These are phyloP conservation scores for Furcasterigmium furcatum DNA, from an alignment of 2,329 filamentous ascomycete genomes.

Conservation along the genomic window DNA sequence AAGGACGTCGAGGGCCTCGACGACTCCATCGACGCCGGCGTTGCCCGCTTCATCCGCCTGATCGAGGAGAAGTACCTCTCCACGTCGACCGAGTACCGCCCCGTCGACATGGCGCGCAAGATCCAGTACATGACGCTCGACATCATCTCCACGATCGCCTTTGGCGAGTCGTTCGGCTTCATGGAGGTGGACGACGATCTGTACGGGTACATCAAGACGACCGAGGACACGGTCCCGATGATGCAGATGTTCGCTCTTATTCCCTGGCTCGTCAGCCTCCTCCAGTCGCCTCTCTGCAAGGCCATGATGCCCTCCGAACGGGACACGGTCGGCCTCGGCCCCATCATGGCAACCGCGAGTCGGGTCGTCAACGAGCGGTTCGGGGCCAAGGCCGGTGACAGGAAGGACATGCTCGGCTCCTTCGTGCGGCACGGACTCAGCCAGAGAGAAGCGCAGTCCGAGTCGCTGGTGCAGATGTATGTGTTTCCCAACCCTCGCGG, in stretches of 20 bases:
- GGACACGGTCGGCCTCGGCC: conserved; percentile 32
- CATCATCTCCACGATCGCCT: conserved; percentile 47
- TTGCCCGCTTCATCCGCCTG: conserved; percentile 39
- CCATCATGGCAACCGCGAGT: conserved; percentile 42
- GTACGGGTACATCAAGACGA: conserved; percentile 41
- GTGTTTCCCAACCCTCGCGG: neutral
- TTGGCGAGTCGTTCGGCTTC: conserved; percentile 44
- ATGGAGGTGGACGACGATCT: conserved; percentile 40
- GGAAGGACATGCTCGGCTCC: conserved; percentile 49
- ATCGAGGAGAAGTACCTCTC: conserved; percentile 34
- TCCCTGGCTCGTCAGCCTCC: conserved; percentile 34
- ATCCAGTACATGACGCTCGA: conserved; percentile 51
- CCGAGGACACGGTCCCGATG: conserved; percentile 34
- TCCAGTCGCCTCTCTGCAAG: conserved; percentile 36
- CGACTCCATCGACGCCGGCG: conserved; percentile 40
- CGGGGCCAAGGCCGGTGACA: conserved; percentile 33
- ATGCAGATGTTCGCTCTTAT: conserved; percentile 39
- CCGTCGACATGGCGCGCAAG: conserved; percentile 43
- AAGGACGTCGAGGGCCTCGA: conserved; percentile 49
- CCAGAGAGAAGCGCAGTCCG: conserved; percentile 37
- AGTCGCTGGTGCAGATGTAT: conserved; percentile 37
- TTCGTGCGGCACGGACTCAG: conserved; percentile 35
- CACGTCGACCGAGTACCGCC: conserved; percentile 26
- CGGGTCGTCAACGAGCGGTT: conserved; percentile 42
- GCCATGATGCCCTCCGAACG: conserved; percentile 34